phyloP scores from a whole-genome alignment of 2,329 filamentous ascomycete genomes.

The Clonostachys rosea region DNA sequence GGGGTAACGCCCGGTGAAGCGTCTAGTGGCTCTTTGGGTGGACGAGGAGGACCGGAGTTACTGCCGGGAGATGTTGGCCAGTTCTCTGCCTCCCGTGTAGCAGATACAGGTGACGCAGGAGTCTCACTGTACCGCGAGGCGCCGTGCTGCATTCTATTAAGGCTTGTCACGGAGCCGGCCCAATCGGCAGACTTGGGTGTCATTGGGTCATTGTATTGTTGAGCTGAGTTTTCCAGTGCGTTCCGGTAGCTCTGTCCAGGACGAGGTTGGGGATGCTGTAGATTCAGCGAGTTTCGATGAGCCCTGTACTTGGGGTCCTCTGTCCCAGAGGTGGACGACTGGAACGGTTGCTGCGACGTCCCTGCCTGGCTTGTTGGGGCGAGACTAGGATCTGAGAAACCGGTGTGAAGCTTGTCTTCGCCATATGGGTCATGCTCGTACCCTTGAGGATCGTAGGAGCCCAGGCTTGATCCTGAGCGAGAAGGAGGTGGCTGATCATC shows the following conservation, averaged over 20 bases:
- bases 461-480: conserved; percentile 72
- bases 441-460: conserved; percentile 57
- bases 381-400: conserved; percentile 50
- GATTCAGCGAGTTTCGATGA: conserved; percentile 73
- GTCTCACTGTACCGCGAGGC: conserved; percentile 43
- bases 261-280: conserved; percentile 75
- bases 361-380: conserved; percentile 12
- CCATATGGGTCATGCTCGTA: conserved; percentile 49
- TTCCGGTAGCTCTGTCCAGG: conserved; percentile 72
- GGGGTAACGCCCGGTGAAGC: conserved; percentile 33
- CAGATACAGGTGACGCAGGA: conserved; percentile 17
- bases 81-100: conserved; percentile 31
- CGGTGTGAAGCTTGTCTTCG: conserved; percentile 55
- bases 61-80: conserved; percentile 33
- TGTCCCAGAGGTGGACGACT: conserved; percentile 24
- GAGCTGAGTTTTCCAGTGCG: conserved; percentile 68
- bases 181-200: conserved; percentile 59
- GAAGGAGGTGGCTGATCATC: conserved; percentile 56
- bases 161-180: conserved; percentile 55
- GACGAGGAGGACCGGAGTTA: conserved; percentile 44
- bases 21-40: conserved; percentile 59
- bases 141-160: conserved; percentile 44
- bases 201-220: conserved; percentile 58
- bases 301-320: conserved; percentile 79
- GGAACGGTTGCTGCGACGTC: conserved; percentile 37